Conservation (phyloP, 306 rosid species). For the apple (Malus domestica) region DNA sequence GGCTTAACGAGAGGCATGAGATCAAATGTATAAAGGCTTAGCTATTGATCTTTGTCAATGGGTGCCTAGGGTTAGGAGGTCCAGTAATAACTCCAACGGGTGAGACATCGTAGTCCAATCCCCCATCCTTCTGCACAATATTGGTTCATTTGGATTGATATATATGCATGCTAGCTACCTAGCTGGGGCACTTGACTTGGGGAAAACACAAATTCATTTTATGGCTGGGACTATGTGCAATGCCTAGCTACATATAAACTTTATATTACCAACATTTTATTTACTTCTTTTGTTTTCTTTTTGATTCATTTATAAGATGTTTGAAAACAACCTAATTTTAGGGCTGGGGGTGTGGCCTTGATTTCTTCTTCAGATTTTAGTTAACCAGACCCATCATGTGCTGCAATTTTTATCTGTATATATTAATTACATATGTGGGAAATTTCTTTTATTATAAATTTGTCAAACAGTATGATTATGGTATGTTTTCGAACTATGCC, state of each 20-base stretch:
- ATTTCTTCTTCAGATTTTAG: not conserved
- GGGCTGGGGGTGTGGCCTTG: not conserved
- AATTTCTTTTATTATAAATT: not conserved
- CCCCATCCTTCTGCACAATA: slow-evolving; percentile 4
- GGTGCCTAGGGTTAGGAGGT: slow-evolving; percentile 2
- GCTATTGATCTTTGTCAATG: not conserved
- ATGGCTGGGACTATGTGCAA: slow-evolving; percentile 5
- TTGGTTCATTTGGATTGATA: not conserved
- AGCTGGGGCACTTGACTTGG: not conserved
- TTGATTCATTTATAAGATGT: not conserved
- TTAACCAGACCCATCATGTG: not conserved
- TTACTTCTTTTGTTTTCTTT: not conserved
- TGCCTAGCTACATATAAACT: not conserved
- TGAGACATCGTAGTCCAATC: slow-evolving; percentile 23
- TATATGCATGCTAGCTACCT: not conserved
- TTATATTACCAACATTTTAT: not conserved
- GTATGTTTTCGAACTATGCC: not conserved
- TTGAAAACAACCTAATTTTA: not conserved
- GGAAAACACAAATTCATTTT: not conserved
- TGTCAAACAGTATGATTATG: too few species aligned
- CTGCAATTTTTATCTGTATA: not conserved
- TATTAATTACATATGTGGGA: not conserved
- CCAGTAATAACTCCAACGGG: slow-evolving; percentile 22
- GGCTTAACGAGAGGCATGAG: slow-evolving; percentile 2
- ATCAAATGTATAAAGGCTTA: not conserved